Percentiles rank a stretch among this genome's conserved stretches.
phyloP scores from a whole-genome alignment of 2,329 filamentous ascomycete species.

The Graphilbum sp. region DNA sequence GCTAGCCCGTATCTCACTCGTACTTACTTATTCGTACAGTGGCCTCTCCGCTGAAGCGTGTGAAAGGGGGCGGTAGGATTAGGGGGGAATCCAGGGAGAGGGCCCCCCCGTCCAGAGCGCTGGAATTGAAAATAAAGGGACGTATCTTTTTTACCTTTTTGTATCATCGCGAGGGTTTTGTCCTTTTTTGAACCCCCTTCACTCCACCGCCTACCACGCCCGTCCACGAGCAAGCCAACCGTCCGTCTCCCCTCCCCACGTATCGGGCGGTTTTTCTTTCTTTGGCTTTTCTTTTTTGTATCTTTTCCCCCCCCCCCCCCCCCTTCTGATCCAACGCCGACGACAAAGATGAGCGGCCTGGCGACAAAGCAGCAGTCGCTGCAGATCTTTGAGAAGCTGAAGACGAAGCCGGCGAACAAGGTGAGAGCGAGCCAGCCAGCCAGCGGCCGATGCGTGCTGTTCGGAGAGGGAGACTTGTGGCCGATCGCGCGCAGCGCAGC shows the following conservation, averaged over 20 bases:
- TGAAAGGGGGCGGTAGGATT: too few species aligned
- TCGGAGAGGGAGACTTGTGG: too few species aligned
- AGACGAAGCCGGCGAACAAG: constrained; percentile 88
- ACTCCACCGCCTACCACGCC: neutral
- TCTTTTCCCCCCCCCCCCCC: too few species aligned
- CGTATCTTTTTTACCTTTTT: too few species aligned
- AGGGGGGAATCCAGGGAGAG: neutral
- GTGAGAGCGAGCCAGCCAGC: constrained; percentile 25
- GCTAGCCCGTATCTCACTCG: too few species aligned
- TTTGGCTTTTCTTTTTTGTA: too few species aligned
- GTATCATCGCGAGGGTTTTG: constrained; percentile 4
- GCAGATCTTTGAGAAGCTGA: constrained; percentile 95
- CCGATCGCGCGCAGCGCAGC: neutral
- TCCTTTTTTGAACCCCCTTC: neutral
- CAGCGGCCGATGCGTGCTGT: neutral
- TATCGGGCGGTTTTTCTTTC: too few species aligned
- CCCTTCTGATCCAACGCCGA: too few species aligned
- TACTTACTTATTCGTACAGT: too few species aligned
- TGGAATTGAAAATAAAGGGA: constrained; percentile 3
- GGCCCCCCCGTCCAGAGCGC: neutral
- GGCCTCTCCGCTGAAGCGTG: too few species aligned
- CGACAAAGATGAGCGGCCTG: constrained; percentile 41
- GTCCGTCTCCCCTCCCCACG: too few species aligned
- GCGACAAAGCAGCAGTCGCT: constrained; percentile 91
- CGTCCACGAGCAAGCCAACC: neutral